Conservation (phyloP, 1,284 basidiomycete genomes). For the Caloboletus inedulis region DNA sequence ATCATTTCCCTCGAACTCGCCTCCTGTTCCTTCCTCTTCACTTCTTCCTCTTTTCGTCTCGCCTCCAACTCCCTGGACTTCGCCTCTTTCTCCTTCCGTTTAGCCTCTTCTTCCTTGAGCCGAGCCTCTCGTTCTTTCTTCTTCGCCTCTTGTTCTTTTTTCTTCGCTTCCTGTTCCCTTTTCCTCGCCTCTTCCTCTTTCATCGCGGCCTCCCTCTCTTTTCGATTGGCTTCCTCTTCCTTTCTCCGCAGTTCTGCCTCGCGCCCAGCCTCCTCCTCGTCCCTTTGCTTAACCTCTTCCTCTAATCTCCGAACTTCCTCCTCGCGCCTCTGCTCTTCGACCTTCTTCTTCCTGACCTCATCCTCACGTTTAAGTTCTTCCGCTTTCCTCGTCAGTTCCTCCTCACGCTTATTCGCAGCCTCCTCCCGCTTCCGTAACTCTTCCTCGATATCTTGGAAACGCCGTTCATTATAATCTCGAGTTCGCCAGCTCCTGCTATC, state of each 20-base stretch:
- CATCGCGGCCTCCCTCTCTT: constrained; percentile 21
- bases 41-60: constrained; percentile 30
- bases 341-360: constrained; percentile 19
- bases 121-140: constrained; percentile 23
- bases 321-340: constrained; percentile 24
- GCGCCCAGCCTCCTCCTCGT: constrained; percentile 21
- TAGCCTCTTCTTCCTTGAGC: constrained; percentile 24
- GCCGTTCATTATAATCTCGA: constrained; percentile 34
- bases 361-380: constrained; percentile 32
- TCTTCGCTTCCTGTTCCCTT: constrained; percentile 22
- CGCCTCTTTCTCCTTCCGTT: constrained; percentile 29
- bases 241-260: constrained; percentile 31
- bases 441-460: constrained; percentile 32
- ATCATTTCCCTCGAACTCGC: constrained; percentile 21
- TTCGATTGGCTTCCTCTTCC: constrained; percentile 30
- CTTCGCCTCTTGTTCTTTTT: constrained; percentile 23
- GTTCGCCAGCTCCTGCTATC: constrained; percentile 32
- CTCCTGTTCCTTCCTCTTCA: constrained; percentile 29
- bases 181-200: constrained; percentile 16
- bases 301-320: constrained; percentile 24
- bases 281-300: constrained; percentile 19
- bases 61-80: constrained; percentile 29
- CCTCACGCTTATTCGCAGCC: constrained; percentile 30
- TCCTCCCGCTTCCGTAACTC: constrained; percentile 31
- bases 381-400: constrained; percentile 23